Evolutionary conservation across 345 rosid species (phyloP).

Genomic region (Pistacia atlantica): DNA sequence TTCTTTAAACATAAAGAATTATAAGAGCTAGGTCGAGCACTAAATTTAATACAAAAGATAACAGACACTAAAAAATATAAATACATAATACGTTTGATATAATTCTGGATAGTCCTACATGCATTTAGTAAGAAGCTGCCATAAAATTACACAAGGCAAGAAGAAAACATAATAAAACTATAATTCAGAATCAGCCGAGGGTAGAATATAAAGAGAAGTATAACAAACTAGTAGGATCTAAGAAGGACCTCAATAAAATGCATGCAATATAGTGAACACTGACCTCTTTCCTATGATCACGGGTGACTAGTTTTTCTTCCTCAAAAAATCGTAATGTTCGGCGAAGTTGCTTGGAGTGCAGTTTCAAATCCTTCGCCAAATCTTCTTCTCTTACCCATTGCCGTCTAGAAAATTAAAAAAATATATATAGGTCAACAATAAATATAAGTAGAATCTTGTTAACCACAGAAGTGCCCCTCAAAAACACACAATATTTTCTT

Average conservation of each 20-base stretch:
- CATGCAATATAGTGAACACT: conserved; percentile 15
- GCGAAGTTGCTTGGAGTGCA: conserved; percentile 81
- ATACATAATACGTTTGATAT: not conserved
- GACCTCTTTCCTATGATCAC: conserved; percentile 89
- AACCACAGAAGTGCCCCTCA: not conserved
- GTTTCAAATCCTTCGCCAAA: conserved; percentile 82
- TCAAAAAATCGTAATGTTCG: conserved; percentile 70
- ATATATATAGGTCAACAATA: not conserved
- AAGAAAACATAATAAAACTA: not conserved
- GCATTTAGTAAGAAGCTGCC: not conserved
- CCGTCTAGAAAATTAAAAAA: conserved; percentile 46
- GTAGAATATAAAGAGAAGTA: not conserved
- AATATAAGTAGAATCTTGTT: conserved; percentile 5
- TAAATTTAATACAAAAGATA: not conserved
- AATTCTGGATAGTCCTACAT: not conserved
- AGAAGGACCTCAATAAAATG: not conserved
- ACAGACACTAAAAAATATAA: not conserved
- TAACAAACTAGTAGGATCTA: not conserved
- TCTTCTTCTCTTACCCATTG: conserved; percentile 98
- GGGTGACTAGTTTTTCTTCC: conserved; percentile 75
- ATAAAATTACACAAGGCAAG: not conserved
- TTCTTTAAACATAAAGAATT: not conserved
- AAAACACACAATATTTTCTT: not conserved
- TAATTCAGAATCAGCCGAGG: not conserved
- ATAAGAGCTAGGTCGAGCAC: not conserved